These are phyloP conservation scores for Rhytidhysteron rufulum DNA, from an alignment of 2,329 filamentous ascomycete genomes.

Conservation along the genomic window DNA sequence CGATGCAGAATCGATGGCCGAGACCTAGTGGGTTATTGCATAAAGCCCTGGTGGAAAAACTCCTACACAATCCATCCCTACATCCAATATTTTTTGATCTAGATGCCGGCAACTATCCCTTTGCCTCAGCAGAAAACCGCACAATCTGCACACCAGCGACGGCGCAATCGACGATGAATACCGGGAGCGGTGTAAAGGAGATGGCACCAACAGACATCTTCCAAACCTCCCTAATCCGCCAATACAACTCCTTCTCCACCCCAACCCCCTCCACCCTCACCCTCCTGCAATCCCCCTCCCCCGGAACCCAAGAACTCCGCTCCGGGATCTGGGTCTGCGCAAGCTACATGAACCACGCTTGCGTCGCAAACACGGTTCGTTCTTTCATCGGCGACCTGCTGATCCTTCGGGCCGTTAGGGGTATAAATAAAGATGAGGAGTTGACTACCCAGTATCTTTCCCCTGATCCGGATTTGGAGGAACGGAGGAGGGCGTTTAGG, in stretches of 20 bases:
- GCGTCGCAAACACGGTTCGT: not conserved
- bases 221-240: conserved; percentile 41
- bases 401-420: not conserved
- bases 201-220: too few species aligned
- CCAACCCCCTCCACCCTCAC: conserved; percentile 14
- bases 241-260: conserved; percentile 45
- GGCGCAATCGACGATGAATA: too few species aligned
- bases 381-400: not conserved
- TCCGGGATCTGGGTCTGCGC: conserved; percentile 6
- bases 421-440: not conserved
- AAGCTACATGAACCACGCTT: not conserved
- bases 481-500: conserved; percentile 13
- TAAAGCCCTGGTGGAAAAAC: conserved; percentile 42
- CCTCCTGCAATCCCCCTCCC: conserved; percentile 9
- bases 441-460: conserved; percentile 20
- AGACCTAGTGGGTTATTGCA: conserved; percentile 42
- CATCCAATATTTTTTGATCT: conserved; percentile 31
- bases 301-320: conserved; percentile 8
- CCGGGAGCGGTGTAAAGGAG: too few species aligned
- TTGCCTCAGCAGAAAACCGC: too few species aligned
- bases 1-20: conserved; percentile 22
- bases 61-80: conserved; percentile 40
- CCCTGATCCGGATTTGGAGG: conserved; percentile 16
- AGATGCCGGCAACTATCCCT: conserved; percentile 28
- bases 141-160: too few species aligned